These are phyloP conservation scores for Vaccinium vitisidaea DNA, from an alignment of 148 eudicot genomes.

Conservation along the genomic window DNA sequence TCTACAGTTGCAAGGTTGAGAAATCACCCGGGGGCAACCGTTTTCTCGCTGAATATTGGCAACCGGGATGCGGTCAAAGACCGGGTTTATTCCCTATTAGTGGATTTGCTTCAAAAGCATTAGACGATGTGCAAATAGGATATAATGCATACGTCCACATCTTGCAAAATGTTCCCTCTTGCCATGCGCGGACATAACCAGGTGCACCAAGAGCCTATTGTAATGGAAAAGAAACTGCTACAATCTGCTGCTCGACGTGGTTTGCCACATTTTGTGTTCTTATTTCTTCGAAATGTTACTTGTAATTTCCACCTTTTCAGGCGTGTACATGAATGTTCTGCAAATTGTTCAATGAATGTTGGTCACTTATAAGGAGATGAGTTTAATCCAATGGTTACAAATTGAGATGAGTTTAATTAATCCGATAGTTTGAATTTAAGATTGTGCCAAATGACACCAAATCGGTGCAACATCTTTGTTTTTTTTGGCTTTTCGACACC, in stretches of 20 bases:
- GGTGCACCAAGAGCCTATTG: background rate
- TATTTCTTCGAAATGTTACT: background rate
- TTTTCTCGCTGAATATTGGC: slow-evolving; percentile 51
- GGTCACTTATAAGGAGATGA: background rate
- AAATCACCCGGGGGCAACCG: slow-evolving; percentile 74
- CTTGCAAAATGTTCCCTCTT: background rate
- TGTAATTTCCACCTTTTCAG: background rate
- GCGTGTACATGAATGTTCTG: background rate
- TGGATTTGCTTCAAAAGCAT: slow-evolving; percentile 34
- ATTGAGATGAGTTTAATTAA: background rate
- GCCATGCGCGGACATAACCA: background rate
- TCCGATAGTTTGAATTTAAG: background rate
- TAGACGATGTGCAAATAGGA: slow-evolving; percentile 14
- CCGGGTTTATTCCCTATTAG: slow-evolving; percentile 50
- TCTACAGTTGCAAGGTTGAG: slow-evolving; percentile 81
- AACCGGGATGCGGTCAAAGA: slow-evolving; percentile 68
- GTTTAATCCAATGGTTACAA: background rate
- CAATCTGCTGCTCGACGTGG: background rate
- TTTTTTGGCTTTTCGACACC: background rate
- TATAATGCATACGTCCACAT: background rate
- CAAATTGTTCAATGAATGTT: too few species aligned
- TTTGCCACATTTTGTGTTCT: background rate
- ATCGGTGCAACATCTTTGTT: background rate
- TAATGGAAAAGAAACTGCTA: background rate
- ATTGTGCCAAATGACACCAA: background rate